These are phyloP conservation scores for Cystobasidiaceae sp. DNA, from an alignment of 1,284 basidiomycete species.

Conservation along the genomic window DNA sequence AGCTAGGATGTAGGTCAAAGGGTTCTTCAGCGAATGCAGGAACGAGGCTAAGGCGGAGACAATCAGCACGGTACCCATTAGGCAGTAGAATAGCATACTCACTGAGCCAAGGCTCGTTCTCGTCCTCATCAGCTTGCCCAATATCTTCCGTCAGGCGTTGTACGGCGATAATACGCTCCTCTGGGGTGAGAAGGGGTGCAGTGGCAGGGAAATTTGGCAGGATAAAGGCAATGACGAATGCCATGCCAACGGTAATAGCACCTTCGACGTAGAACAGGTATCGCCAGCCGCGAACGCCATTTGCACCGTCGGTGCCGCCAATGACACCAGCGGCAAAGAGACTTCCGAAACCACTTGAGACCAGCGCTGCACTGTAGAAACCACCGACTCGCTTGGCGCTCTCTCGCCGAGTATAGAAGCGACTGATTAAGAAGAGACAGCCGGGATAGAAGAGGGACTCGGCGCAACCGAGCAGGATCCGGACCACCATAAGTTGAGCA, in stretches of 20 bases:
- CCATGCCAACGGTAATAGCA: constrained; percentile 54
- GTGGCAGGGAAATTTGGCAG: constrained; percentile 67
- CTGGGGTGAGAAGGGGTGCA: constrained; percentile 60
- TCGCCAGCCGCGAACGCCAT: constrained; percentile 1
- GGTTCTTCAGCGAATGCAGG: background rate
- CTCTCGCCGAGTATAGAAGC: constrained; percentile 46
- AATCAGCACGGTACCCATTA: background rate
- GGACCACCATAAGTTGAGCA: constrained; percentile 40
- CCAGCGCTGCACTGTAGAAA: constrained; percentile 37
- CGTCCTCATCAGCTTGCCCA: constrained; percentile 62
- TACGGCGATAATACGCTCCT: constrained; percentile 62
- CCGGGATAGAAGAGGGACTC: constrained; percentile 44
- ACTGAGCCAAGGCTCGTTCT: background rate
- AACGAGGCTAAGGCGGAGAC: background rate
- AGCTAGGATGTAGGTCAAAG: constrained; percentile 6
- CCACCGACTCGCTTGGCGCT: constrained; percentile 44
- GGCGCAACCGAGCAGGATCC: constrained; percentile 46
- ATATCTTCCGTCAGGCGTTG: constrained; percentile 66
- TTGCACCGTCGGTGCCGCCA: background rate
- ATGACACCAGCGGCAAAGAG: constrained; percentile 9
- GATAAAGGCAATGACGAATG: constrained; percentile 59
- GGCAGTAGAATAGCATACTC: background rate
- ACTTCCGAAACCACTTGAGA: background rate
- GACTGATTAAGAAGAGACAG: constrained; percentile 45
- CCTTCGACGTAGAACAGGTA: constrained; percentile 24